Base-by-base conservation (phyloP, 2,329 filamentous ascomycete species). In the Aspergillus sp. region DNA sequence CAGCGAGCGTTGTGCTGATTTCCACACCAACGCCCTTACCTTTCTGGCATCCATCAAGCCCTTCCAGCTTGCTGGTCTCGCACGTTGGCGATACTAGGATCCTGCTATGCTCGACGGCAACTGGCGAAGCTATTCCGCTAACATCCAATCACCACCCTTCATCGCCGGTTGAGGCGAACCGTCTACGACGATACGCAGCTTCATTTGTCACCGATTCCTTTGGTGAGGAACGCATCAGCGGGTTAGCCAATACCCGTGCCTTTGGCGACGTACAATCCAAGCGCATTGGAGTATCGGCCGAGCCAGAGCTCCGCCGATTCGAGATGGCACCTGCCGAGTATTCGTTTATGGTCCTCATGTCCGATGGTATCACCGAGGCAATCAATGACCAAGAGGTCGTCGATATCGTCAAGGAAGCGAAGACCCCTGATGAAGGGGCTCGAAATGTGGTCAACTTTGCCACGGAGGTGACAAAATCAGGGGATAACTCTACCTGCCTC, bases 81-180 rank as follows among this genome's bases (percentile, higher is more conserved):
- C 95, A 99, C 74, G 93, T 97, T 2, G 95, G 95, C 63, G 95
- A 99, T 76, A 97, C 93, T 1, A 88, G 95, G 56, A 89, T 97
- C 63, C 82, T 99, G 3, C 87, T 99, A 34, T 98, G 93, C 79
- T 89, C 93, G 58, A 97, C 94, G 0, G 84, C 85, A 15, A 94
- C 92, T 1, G 95, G 95, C 7, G 83, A 88, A 49, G 89, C 93
- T 0, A 85, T 91, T 2, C 91, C 94, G 0, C 76, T 97, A 43
- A 98, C 95, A 0, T 92, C 90, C 22, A 92, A 97, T 75, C 95
- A 99, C 77, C 95, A 97, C 74, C 94, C 95, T 0, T 91, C 89
- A n/a, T 87, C 91, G 4, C 95, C 95, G 0, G 83, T 88, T 59
- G 95, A 99, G 81, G 89, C 90, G 9, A 89, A 87, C 47, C 87